Percentiles rank a stretch among this genome's conserved stretches.
phyloP scores from a whole-genome alignment of 768 basidiomycete species.

The Asterophora parasitica region DNA sequence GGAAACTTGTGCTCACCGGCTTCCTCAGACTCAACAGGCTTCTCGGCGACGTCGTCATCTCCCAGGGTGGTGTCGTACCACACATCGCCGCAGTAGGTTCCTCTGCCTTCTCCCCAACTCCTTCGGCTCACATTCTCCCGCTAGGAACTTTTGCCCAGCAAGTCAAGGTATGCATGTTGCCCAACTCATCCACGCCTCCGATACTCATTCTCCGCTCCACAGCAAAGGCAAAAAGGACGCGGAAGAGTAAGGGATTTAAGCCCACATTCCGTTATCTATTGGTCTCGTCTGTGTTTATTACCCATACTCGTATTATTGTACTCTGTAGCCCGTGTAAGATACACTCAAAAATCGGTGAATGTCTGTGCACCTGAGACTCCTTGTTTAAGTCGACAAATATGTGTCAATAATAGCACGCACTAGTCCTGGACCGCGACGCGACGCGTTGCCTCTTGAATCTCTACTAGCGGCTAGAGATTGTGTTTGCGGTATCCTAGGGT shows the following conservation, averaged over 20 bases:
- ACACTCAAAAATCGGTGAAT: background rate
- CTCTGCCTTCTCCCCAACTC: background rate
- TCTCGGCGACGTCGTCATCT: slow-evolving; percentile 83
- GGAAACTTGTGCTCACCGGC: slow-evolving; percentile 3
- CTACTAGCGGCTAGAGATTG: too few species aligned
- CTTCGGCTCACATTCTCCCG: slow-evolving; percentile 4
- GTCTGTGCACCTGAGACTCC: too few species aligned
- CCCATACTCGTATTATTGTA: slow-evolving; percentile 15
- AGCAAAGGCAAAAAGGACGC: slow-evolving; percentile 39
- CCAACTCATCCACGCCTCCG: background rate
- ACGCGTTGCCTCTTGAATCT: too few species aligned
- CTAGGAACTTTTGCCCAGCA: slow-evolving; percentile 39
- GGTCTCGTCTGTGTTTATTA: slow-evolving; percentile 15
- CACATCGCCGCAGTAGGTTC: slow-evolving; percentile 52
- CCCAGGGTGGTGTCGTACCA: slow-evolving; percentile 91
- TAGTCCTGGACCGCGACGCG: too few species aligned
- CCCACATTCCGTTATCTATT: slow-evolving; percentile 12
- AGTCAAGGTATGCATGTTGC: slow-evolving; percentile 26
- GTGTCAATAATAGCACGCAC: slow-evolving; percentile 1
- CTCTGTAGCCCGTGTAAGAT: slow-evolving; percentile 15
- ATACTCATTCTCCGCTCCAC: slow-evolving; percentile 1
- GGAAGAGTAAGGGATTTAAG: slow-evolving; percentile 26
- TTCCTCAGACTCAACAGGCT: slow-evolving; percentile 59
- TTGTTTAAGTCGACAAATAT: background rate
- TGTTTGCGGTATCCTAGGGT: too few species aligned